These are phyloP conservation scores for Allium fistulosum DNA, from an alignment of 106 monocot genomes.

Conservation along the genomic window DNA sequence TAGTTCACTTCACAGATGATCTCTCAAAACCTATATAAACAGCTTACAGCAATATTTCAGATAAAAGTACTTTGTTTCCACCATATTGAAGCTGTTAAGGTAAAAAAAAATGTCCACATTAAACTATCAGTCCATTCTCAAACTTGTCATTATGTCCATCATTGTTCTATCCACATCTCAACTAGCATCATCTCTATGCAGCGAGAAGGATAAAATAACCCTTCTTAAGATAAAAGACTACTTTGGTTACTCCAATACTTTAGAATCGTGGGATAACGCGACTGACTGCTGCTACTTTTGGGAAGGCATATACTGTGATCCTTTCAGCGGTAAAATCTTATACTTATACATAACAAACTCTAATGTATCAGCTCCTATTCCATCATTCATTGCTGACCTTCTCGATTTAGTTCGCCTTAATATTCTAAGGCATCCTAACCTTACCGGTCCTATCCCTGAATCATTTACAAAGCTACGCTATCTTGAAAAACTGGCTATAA, in stretches of 20 bases:
- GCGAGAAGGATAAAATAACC: background rate
- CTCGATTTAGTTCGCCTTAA: slow-evolving; percentile 14
- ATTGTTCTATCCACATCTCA: background rate
- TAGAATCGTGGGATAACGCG: background rate
- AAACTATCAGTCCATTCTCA: background rate
- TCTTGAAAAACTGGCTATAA: slow-evolving; percentile 28
- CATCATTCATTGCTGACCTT: slow-evolving; percentile 24
- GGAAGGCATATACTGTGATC: background rate
- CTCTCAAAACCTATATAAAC: background rate
- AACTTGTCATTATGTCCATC: background rate
- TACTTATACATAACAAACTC: slow-evolving; percentile 7
- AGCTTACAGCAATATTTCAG: background rate
- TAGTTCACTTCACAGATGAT: too few relatives aligned
- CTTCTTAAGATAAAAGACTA: background rate
- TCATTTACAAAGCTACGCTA: slow-evolving; percentile 19
- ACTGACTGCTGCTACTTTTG: background rate
- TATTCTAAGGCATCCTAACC: slow-evolving; percentile 19
- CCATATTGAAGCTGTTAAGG: background rate
- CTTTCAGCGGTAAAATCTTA: background rate
- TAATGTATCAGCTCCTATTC: slow-evolving; percentile 30
- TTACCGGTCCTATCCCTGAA: slow-evolving; percentile 23
- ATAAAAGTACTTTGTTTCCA: background rate
- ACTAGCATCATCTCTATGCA: background rate
- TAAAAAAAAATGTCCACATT: background rate
- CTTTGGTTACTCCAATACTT: background rate